phyloP scores from a whole-genome alignment of 2,329 filamentous ascomycete species.

The Colletotrichum incanum region DNA sequence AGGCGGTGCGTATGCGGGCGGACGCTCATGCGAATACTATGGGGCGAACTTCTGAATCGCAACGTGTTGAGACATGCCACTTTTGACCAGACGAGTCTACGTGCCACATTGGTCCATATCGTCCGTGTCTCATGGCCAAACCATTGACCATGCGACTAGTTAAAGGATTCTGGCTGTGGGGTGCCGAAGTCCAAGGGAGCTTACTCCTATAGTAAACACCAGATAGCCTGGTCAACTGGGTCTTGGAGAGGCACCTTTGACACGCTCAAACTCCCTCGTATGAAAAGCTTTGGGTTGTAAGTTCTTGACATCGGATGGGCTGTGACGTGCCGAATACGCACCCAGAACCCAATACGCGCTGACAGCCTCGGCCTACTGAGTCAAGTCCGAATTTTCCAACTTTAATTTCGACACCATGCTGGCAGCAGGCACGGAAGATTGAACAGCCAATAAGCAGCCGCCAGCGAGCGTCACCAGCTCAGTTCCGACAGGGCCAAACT shows the following conservation, averaged over 20 bases:
- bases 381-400: slow-evolving; percentile 25
- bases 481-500: neutral
- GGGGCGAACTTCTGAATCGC: slow-evolving; percentile 28
- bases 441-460: neutral
- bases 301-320: neutral
- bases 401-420: slow-evolving; percentile 7
- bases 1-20: neutral
- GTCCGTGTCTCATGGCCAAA: slow-evolving; percentile 17
- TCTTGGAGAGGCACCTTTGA: neutral
- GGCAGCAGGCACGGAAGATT: neutral
- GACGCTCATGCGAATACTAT: neutral
- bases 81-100: slow-evolving; percentile 23
- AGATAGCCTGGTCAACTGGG: neutral
- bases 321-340: neutral
- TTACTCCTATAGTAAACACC: too few relatives aligned
- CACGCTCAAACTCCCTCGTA: neutral
- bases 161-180: neutral
- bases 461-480: neutral
- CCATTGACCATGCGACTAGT: slow-evolving; percentile 2
- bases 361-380: neutral
- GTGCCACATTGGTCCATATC: slow-evolving; percentile 10
- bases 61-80: slow-evolving; percentile 24
- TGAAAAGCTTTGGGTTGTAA: neutral
- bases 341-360: neutral
- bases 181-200: neutral